Percentiles rank a stretch among this genome's conserved stretches.
Conservation (phyloP, 306 rosid species). For the Quercus suber region DNA sequence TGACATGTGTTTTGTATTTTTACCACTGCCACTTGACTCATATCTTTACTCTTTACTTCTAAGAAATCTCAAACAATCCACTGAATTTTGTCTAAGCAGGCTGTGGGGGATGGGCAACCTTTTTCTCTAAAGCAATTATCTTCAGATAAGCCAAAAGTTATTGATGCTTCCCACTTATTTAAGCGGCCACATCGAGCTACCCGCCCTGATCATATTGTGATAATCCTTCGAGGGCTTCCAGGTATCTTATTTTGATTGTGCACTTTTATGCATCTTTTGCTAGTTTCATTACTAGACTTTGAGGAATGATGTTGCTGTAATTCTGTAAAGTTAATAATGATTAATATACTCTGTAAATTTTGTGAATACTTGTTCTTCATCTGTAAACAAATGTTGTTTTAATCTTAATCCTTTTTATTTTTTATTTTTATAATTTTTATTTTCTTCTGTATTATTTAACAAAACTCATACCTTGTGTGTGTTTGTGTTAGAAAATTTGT, state of each 20-base stretch:
- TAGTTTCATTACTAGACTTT: conserved; percentile 7
- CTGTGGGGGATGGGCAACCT: conserved; percentile 30
- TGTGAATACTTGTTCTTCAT: no score
- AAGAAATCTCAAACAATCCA: conserved; percentile 30
- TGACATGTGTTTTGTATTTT: conserved; percentile 5
- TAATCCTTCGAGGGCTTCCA: conserved; percentile 92
- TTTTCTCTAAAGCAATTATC: conserved; percentile 31
- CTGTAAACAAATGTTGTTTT: no score
- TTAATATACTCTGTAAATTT: neutral
- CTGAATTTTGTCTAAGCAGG: conserved; percentile 27
- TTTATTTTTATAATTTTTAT: no score
- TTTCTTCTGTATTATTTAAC: neutral
- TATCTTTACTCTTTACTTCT: neutral
- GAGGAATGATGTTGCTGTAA: neutral
- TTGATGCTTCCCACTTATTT: conserved; percentile 62
- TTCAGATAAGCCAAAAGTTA: conserved; percentile 36
- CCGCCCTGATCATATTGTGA: conserved; percentile 89
- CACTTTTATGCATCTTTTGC: neutral
- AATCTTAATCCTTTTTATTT: no score
- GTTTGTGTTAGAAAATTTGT: neutral
- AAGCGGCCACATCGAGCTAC: conserved; percentile 60
- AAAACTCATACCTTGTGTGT: neutral
- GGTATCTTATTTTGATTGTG: conserved; percentile 39
- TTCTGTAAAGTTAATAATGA: neutral
- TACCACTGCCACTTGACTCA: neutral